phyloP scores from a whole-genome alignment of 129 eudicot species.

The Saussurea involucrata region DNA sequence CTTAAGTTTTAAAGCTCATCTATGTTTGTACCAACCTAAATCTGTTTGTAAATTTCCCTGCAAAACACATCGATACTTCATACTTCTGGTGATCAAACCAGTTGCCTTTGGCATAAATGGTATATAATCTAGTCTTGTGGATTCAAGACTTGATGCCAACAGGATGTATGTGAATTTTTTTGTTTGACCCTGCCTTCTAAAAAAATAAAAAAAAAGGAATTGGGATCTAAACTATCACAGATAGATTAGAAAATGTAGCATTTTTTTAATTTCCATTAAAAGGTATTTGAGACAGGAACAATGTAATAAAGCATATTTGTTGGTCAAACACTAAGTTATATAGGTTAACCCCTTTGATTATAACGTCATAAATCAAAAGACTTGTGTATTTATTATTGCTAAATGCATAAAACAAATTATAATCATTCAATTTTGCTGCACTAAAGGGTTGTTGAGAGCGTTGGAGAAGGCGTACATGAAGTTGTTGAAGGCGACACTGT shows the following conservation, averaged over 20 bases:
- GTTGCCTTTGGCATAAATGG: too few relatives aligned
- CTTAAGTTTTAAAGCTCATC: background rate
- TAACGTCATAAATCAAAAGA: too few relatives aligned
- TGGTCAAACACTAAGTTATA: background rate
- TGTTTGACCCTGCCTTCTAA: background rate
- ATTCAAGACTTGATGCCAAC: background rate
- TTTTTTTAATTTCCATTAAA: background rate
- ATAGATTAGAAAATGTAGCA: background rate
- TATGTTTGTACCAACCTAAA: too few relatives aligned
- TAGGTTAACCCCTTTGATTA: background rate
- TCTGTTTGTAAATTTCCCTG: too few relatives aligned
- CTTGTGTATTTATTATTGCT: too few relatives aligned
- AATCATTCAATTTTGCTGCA: too few relatives aligned
- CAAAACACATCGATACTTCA: too few relatives aligned
- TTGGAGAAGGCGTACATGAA: too few relatives aligned
- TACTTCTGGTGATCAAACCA: too few relatives aligned
- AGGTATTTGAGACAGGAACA: background rate
- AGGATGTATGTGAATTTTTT: background rate
- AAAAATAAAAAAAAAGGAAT: background rate
- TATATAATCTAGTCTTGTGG: background rate
- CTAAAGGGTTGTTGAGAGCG: too few relatives aligned
- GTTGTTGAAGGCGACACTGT: too few relatives aligned
- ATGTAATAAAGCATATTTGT: background rate
- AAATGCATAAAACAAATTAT: too few relatives aligned
- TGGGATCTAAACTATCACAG: background rate